These are phyloP conservation scores for Geotrichum siamense DNA, from an alignment of 1,139 yeast genomes.

Conservation along the genomic window DNA sequence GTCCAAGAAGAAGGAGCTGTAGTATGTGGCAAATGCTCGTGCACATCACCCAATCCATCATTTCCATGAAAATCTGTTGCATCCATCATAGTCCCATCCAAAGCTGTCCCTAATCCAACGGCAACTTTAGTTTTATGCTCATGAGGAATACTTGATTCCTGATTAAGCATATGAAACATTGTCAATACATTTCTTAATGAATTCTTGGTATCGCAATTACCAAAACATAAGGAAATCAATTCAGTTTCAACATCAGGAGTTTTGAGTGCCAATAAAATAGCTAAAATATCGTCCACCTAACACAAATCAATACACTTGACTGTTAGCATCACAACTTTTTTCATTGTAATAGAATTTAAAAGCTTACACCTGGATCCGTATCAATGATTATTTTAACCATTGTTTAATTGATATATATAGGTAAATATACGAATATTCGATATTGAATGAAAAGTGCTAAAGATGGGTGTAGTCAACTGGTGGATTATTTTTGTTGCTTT, in stretches of 20 bases:
- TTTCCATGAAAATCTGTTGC: constrained; percentile 40
- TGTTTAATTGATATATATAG: too few species aligned
- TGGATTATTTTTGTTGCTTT: too few species aligned
- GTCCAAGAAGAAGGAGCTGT: constrained; percentile 32
- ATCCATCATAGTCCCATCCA: constrained; percentile 32
- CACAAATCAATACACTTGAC: background rate
- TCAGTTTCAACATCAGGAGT: constrained; percentile 31
- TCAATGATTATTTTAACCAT: constrained; percentile 32
- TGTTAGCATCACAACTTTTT: background rate
- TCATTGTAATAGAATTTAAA: too few species aligned
- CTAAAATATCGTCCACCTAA: constrained; percentile 37
- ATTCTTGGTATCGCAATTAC: constrained; percentile 35
- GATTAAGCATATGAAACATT: constrained; percentile 33
- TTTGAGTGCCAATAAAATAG: constrained; percentile 35
- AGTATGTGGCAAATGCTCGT: constrained; percentile 32
- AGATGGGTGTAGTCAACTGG: too few species aligned
- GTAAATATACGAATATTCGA: too few species aligned
- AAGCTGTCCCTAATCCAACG: constrained; percentile 32
- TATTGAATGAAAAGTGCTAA: too few species aligned
- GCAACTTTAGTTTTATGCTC: constrained; percentile 29
- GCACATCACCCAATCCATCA: constrained; percentile 40
- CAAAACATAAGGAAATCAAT: constrained; percentile 38
- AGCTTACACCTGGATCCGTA: constrained; percentile 37
- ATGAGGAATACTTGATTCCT: constrained; percentile 28
- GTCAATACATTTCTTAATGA: constrained; percentile 36